Base-by-base conservation (phyloP, 371 early-diverging fungal species). In the Mucor piriformis region DNA sequence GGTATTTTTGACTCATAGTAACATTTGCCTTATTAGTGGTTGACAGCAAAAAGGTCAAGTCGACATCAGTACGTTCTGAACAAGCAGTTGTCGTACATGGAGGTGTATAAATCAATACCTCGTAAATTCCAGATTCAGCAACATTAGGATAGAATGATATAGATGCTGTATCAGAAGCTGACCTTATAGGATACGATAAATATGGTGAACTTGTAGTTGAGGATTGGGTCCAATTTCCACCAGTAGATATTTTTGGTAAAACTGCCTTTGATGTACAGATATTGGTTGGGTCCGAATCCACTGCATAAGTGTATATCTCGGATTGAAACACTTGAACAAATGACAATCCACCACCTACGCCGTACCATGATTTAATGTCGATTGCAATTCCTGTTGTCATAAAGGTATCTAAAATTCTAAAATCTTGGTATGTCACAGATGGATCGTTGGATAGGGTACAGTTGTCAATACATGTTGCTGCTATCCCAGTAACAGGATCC, bases 301-400 rank as follows among this genome's bases (percentile, higher is more conserved):
- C 77, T 47, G 67, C 67, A 50, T 67, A 59, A 10, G 55, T 34
- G 21, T 63, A 67, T 11, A 58, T 67, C 44, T 67, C 67, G 43
- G 83, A 74, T 57, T 91, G 90, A 56, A 81, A 92, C 3, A 91
- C 69, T 60, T 88, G 81, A 32, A 92, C 72, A 40, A 81, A 78
- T 38, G 82, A 77, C 27, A 92, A 74, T 4, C 92, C 92, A 47
- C 87, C 92, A 29, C 92, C 87, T 6, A 56, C 59, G 6, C 92
- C 92, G 51, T 91, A 89, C 88, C 86, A 92, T 8, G 86, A 85
- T 11, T 71, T 63, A 35, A 92, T 72, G 46, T 86, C 79, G 46
- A 92, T 74, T 24, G 79, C 82, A 20, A 87, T 64, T n/a, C 86
- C 89, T 18, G 64, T 71, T 37, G 84, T 50, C 7, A 78, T 27